Base-by-base conservation (phyloP, 1,284 basidiomycete genomes). In the Boletus austroedulis region DNA sequence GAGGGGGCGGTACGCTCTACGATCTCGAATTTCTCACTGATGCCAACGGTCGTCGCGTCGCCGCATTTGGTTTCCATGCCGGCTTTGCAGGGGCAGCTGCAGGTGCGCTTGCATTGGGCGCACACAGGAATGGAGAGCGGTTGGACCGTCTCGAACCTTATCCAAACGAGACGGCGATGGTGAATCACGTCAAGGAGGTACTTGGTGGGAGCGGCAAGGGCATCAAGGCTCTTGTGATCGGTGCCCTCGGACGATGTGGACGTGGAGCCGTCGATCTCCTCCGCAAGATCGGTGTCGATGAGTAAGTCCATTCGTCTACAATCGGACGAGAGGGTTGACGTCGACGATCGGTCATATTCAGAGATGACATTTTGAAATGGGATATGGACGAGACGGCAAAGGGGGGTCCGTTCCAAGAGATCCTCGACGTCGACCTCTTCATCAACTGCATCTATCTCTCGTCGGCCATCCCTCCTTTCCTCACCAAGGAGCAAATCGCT, bases 41-140 rank as follows among this genome's bases (percentile, higher is more conserved):
- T 73, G 85, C 80, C 19, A 80, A 73, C 45, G 93, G 94, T 26
- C 83, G 94, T 36, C 89, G 97, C 38, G 96, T 99, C 28, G 97
- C 97, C n/a, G 97, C 97, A 1, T 99, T 99, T 70, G 97, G 97
- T 9, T 99, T 92, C 82, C 92, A 99, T 75, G 97, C 97, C 15
- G 97, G 97, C 4, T 99, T 98, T 66, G 95, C 96, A 9, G 97
- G 97, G 28, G 95, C 97, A 7, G 97, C 96, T 3, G 92, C 94
- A 0, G 95, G 95, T 52, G 87, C 90, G 8, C 82, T 99, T 23
- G 95, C 94, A 4, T 77, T 89, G 50, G 92, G 92, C 8, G 80
- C 89, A 24, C 83, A 89, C 62, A 81, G 83, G 65, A 79, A 82
- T 24, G 85, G 83, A 10, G 76, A 82, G 62, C 76, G 77, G 19